These are phyloP conservation scores for Panaeolus papilionaceus DNA, from an alignment of 768 basidiomycete genomes.

Conservation along the genomic window DNA sequence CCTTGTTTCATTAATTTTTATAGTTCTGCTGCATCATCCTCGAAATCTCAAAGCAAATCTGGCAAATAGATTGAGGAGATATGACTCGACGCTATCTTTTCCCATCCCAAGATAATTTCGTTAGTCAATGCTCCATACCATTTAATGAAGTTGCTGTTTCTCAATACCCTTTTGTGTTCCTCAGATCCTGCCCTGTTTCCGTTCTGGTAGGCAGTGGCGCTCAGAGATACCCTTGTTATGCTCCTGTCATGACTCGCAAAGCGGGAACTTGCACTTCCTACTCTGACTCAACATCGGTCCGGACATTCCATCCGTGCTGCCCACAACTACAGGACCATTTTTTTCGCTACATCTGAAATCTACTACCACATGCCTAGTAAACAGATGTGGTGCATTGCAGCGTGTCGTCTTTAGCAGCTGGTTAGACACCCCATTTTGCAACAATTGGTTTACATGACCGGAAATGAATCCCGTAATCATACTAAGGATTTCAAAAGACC, in stretches of 20 bases:
- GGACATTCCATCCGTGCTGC: neutral
- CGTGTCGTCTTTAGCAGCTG: neutral
- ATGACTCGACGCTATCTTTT: slow-evolving; percentile 1
- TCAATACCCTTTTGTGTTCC: slow-evolving; percentile 4
- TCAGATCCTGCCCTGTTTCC: neutral
- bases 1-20: slow-evolving; percentile 5
- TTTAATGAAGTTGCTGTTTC: slow-evolving; percentile 11
- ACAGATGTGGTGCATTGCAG: neutral
- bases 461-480: slow-evolving; percentile 6
- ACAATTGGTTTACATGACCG: slow-evolving; percentile 5
- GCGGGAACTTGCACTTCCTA: neutral
- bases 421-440: neutral
- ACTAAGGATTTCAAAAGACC: neutral
- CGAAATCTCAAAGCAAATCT: slow-evolving; percentile 25
- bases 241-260: slow-evolving; percentile 3
- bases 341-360: neutral
- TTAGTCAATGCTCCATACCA: neutral
- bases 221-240: slow-evolving; percentile 5
- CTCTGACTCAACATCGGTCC: neutral
- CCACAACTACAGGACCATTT: neutral
- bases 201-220: neutral
- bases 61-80: slow-evolving; percentile 22
- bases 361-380: neutral
- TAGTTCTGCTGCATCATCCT: slow-evolving; percentile 18
- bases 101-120: slow-evolving; percentile 9